Percentiles rank a stretch among this genome's conserved stretches.
These are phyloP conservation scores for Camellia japonica DNA, from an alignment of 148 eudicot genomes.

Conservation along the genomic window DNA sequence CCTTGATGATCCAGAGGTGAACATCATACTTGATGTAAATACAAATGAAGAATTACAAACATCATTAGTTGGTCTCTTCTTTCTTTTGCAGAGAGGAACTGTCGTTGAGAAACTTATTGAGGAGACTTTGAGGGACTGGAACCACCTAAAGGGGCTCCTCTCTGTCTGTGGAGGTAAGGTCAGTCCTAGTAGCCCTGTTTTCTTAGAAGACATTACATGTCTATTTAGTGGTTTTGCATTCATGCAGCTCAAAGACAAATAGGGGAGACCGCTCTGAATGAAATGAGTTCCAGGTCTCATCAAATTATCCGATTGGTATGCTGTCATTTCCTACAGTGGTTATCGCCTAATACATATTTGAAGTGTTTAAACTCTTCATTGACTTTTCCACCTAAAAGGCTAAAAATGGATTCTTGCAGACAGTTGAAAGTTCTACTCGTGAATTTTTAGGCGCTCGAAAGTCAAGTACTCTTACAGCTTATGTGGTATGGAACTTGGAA, in stretches of 20 bases:
- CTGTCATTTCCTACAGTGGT: not conserved
- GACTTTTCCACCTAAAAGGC: not conserved
- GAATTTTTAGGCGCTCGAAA: slow-evolving; percentile 43
- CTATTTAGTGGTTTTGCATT: not conserved
- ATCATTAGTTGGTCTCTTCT: not conserved
- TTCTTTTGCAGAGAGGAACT: slow-evolving; percentile 72
- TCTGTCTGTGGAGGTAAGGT: slow-evolving; percentile 69
- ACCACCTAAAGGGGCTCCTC: slow-evolving; percentile 81
- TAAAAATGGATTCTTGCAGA: slow-evolving; percentile 31
- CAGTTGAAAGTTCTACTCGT: slow-evolving; percentile 77
- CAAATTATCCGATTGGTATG: slow-evolving; percentile 88
- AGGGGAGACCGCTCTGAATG: slow-evolving; percentile 86
- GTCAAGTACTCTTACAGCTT: slow-evolving; percentile 73
- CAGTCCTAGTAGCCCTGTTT: too few relatives aligned
- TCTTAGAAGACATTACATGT: not conserved
- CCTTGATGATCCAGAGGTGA: slow-evolving; percentile 96
- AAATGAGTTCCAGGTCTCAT: slow-evolving; percentile 91
- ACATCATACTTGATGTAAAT: not conserved
- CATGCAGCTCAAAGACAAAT: slow-evolving; percentile 89
- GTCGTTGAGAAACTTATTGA: slow-evolving; percentile 84
- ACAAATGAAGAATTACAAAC: too few relatives aligned
- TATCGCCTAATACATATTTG: not conserved
- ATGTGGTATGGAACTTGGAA: slow-evolving; percentile 55
- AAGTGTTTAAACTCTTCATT: too few relatives aligned
- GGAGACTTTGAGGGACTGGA: slow-evolving; percentile 54